phyloP scores from a whole-genome alignment of 257 asterid species.

The Lithospermum erythrorhizon region DNA sequence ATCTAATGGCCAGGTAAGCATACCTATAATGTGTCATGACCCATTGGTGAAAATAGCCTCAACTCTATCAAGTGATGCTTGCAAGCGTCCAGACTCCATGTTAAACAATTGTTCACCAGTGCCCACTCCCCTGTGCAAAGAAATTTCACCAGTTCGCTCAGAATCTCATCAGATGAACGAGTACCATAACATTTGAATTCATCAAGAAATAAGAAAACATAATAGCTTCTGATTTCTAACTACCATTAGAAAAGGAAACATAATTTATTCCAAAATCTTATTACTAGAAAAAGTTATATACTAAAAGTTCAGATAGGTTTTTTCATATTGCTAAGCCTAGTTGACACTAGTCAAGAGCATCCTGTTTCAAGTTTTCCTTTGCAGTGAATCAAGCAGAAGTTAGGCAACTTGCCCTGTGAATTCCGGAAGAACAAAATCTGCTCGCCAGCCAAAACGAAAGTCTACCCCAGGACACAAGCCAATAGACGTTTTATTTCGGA shows the following conservation, averaged over 20 bases:
- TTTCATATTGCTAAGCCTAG: neutral
- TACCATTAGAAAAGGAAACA: neutral
- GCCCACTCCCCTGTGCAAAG: slow-evolving; percentile 57
- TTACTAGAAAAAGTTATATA: too few relatives aligned
- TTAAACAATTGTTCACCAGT: slow-evolving; percentile 72
- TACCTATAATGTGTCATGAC: slow-evolving; percentile 17
- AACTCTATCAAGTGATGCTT: slow-evolving; percentile 87
- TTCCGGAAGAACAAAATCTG: slow-evolving; percentile 90
- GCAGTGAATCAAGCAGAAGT: slow-evolving; percentile 1
- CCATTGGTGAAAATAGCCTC: slow-evolving; percentile 71
- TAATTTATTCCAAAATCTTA: too few relatives aligned
- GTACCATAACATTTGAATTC: neutral
- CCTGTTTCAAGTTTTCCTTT: too few relatives aligned
- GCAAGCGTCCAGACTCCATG: slow-evolving; percentile 80
- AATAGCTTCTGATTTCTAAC: neutral
- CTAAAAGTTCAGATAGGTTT: neutral
- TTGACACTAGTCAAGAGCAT: neutral
- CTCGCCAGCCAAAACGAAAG: slow-evolving; percentile 95
- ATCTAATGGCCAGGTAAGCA: slow-evolving; percentile 4
- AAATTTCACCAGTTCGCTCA: neutral
- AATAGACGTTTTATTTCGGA: slow-evolving; percentile 77
- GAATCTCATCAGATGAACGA: neutral
- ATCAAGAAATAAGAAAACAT: too few relatives aligned
- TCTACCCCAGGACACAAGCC: slow-evolving; percentile 87
- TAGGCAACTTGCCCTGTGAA: slow-evolving; percentile 56